These are phyloP conservation scores for Carallia pectinifolia DNA, from an alignment of 345 rosid genomes.

Conservation along the genomic window DNA sequence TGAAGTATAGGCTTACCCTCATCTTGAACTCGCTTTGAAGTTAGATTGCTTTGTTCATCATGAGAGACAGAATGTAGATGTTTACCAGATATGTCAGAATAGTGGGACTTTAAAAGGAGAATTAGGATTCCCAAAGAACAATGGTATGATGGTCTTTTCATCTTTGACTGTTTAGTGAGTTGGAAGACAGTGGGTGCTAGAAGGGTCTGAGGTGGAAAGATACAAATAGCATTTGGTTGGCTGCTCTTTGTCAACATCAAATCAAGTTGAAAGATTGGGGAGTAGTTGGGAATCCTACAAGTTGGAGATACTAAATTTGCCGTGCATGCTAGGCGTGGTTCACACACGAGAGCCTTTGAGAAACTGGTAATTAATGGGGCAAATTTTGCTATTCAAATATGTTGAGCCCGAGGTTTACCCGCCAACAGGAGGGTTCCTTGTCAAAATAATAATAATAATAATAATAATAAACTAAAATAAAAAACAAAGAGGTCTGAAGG, in stretches of 20 bases:
- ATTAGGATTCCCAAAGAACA: slow-evolving; percentile 26
- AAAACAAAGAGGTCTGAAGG: no score
- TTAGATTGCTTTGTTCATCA: slow-evolving; percentile 37
- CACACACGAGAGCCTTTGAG: slow-evolving; percentile 14
- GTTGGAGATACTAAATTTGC: slow-evolving; percentile 29
- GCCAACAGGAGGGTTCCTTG: no score
- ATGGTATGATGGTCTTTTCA: slow-evolving; percentile 21
- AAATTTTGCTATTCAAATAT: no score
- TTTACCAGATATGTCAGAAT: slow-evolving; percentile 16
- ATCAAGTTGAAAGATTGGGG: slow-evolving; percentile 42
- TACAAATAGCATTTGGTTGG: slow-evolving; percentile 66
- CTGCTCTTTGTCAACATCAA: slow-evolving; percentile 65
- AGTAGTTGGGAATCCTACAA: slow-evolving; percentile 35
- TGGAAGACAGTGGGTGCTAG: slow-evolving; percentile 40
- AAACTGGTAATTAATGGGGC: no score
- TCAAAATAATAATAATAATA: no score
- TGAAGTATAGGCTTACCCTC: slow-evolving; percentile 53
- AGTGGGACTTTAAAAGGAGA: slow-evolving; percentile 34
- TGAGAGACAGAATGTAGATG: slow-evolving; percentile 27
- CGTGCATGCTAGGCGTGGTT: slow-evolving; percentile 39
- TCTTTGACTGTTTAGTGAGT: slow-evolving; percentile 25
- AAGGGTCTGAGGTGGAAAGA: slow-evolving; percentile 47
- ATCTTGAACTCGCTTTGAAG: slow-evolving; percentile 40
- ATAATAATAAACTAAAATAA: no score
- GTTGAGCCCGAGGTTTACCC: no score